Evolutionary conservation across 1,139 yeast species (phyloP).

Genomic region (Scheffersomyces titani): DNA sequence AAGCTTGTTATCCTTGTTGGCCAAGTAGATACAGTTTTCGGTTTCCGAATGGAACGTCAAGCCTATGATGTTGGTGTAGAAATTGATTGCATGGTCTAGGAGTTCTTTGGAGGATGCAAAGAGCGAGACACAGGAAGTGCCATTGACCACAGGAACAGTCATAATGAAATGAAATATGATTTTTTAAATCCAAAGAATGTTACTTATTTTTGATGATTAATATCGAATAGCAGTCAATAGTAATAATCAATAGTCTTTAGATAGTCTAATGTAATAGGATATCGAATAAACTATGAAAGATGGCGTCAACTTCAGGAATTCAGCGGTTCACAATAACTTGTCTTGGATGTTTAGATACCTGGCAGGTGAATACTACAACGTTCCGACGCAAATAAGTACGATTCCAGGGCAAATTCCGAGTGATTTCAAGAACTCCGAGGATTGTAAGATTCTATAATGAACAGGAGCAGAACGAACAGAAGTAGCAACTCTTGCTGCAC

Average conservation of each 20-base stretch:
- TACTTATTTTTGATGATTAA: not conserved
- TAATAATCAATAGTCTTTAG: not conserved
- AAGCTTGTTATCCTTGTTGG: constrained; percentile 32
- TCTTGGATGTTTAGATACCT: not conserved
- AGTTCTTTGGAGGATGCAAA: constrained; percentile 40
- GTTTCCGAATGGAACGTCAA: constrained; percentile 32
- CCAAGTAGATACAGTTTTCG: constrained; percentile 27
- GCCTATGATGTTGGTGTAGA: constrained; percentile 49
- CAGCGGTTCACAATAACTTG: not conserved
- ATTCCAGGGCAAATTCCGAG: not conserved
- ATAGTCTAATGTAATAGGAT: not conserved
- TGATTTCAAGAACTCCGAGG: not conserved
- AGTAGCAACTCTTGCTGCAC: not conserved
- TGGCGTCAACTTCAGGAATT: not conserved
- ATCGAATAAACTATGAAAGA: not conserved
- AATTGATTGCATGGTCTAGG: constrained; percentile 39
- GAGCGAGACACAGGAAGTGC: constrained; percentile 48
- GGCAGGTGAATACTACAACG: not conserved
- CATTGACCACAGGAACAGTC: constrained; percentile 47
- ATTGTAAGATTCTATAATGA: not conserved
- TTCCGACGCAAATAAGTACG: not conserved
- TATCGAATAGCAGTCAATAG: not conserved
- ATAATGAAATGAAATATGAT: constrained; percentile 3
- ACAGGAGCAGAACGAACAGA: not conserved
- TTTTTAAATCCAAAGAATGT: too few relatives aligned